Base-by-base conservation (phyloP, 2,329 filamentous ascomycete species). In the Bipolaris sorokiniana region DNA sequence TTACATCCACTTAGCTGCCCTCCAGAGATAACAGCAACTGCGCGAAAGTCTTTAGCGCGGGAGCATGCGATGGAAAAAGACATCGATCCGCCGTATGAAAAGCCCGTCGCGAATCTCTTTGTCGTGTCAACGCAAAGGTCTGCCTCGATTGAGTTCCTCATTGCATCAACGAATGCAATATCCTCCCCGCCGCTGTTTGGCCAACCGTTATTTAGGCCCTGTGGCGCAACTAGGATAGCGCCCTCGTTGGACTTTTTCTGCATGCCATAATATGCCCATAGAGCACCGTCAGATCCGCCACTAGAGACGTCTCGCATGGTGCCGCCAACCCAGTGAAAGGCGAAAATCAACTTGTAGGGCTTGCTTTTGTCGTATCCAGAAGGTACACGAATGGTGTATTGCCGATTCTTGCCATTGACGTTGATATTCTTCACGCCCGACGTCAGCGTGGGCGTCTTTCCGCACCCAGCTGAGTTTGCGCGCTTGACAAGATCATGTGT, bases 61-160 rank as follows among this genome's bases (percentile, higher is more conserved):
- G 78, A 72, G 58, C 79, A 81, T 7, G 79, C 78, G 16, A 80
- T 65, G 0, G 76, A 70, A 61, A 72, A 78, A 1, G 71, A 74
- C 76, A 81, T 80, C 28, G 74, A 72, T 41, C 74, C 78, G 33
- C 79, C 78, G 60, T 79, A 80, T 58, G 76, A 78, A 68, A 78
- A 81, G 10, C 78, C 79, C 1, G 77, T 80, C 34, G 77, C 68
- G 62, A 80, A 82, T 56, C 76, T 70, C 54, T 76, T 72, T 48
- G 65, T 66, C 49, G 76, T 67, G 55, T 82, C 73, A 28, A 81
- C 65, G 60, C 80, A 82, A 46, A 81, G 75, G 36, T 76, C 70
- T 5, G 62, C 57, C 61, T 79, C 73, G 37, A 80, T 68, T 6
- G 68, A 70, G n/a, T 71, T 67, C 33, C 80, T 60, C 54, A 82